phyloP scores from a whole-genome alignment of 2,329 filamentous ascomycete species.

The Penicillium hesseltinei region DNA sequence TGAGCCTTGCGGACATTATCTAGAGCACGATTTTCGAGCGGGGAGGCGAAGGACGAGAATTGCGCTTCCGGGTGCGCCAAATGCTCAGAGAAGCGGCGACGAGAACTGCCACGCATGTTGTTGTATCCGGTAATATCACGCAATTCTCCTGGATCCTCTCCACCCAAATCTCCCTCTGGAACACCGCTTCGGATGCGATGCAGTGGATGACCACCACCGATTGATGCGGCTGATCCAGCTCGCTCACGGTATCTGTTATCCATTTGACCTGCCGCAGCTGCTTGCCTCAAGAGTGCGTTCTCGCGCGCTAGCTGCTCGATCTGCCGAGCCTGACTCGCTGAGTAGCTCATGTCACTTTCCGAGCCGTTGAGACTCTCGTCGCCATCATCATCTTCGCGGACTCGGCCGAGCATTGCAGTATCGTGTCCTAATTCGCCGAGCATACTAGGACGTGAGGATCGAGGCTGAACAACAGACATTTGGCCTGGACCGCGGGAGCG shows the following conservation, averaged over 20 bases:
- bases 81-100: constrained; percentile 48
- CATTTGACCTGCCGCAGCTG: constrained; percentile 41
- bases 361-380: constrained; percentile 41
- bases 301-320: constrained; percentile 49
- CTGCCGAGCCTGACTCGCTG: constrained; percentile 43
- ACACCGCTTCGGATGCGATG: constrained; percentile 44
- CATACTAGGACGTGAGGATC: constrained; percentile 63
- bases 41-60: constrained; percentile 34
- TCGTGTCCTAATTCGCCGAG: constrained; percentile 49
- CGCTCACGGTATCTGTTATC: constrained; percentile 42
- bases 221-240: constrained; percentile 41
- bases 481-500: constrained; percentile 45
- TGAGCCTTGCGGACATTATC: constrained; percentile 49
- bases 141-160: constrained; percentile 47
- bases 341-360: constrained; percentile 39
- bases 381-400: constrained; percentile 51
- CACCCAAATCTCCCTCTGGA: constrained; percentile 46
- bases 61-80: constrained; percentile 43
- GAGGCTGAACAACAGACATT: constrained; percentile 71
- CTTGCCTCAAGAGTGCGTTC: constrained; percentile 48
- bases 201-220: constrained; percentile 33
- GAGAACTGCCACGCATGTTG: constrained; percentile 36
- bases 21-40: constrained; percentile 43
- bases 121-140: constrained; percentile 41
- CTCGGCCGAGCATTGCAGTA: constrained; percentile 45